These are phyloP conservation scores for Pythium coloratum DNA, from an alignment of 352 stramenopile species.

Conservation along the genomic window DNA sequence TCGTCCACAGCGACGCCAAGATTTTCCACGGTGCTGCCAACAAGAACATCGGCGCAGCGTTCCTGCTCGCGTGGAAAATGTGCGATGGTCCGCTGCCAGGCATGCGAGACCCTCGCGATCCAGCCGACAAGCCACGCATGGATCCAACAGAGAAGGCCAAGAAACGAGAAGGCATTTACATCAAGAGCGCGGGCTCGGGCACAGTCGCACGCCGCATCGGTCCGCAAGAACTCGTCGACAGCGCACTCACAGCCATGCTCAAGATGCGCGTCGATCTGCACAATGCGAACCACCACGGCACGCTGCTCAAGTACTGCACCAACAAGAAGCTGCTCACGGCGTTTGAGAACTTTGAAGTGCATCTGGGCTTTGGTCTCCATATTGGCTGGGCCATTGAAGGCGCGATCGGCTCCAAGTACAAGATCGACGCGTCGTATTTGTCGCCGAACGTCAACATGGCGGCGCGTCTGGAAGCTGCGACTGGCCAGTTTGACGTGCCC, in stretches of 20 bases:
- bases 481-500: slow-evolving; percentile 94
- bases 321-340: slow-evolving; percentile 78
- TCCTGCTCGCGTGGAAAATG: slow-evolving; percentile 96
- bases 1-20: slow-evolving; percentile 94
- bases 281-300: slow-evolving; percentile 88
- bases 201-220: slow-evolving; percentile 44
- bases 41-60: slow-evolving; percentile 96
- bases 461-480: slow-evolving; percentile 94
- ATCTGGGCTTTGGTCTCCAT: slow-evolving; percentile 97
- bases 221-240: slow-evolving; percentile 90
- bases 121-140: slow-evolving; percentile 73
- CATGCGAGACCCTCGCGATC: slow-evolving; percentile 80
- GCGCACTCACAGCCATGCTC: slow-evolving; percentile 93
- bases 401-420: slow-evolving; percentile 96
- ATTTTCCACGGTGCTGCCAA: slow-evolving; percentile 94
- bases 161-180: slow-evolving; percentile 64
- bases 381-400: slow-evolving; percentile 98
- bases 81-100: slow-evolving; percentile 87
- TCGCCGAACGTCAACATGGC: slow-evolving; percentile 98
- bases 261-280: slow-evolving; percentile 97
- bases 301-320: slow-evolving; percentile 79
- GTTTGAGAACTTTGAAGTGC: slow-evolving; percentile 92
- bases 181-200: slow-evolving; percentile 58
- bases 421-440: slow-evolving; percentile 98
- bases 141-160: slow-evolving; percentile 52